phyloP scores from a whole-genome alignment of 352 stramenopile genomes.

The Pythium pectinolyticum region DNA sequence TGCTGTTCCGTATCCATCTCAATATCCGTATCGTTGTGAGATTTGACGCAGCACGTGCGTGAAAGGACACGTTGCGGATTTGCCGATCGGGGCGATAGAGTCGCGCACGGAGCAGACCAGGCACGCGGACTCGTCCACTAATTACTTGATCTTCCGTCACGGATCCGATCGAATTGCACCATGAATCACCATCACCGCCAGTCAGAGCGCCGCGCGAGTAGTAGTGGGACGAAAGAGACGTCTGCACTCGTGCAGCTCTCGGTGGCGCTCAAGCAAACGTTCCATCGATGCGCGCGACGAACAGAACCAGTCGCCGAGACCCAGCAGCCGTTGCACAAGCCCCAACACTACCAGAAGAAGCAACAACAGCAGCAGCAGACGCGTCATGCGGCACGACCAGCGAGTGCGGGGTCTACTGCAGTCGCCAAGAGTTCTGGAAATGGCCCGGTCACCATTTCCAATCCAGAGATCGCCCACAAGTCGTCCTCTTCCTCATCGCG shows the following conservation, averaged over 20 bases:
- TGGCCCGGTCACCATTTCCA: too few species aligned
- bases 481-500: not conserved
- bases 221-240: not conserved
- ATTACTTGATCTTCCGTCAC: not conserved
- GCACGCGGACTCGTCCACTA: not conserved
- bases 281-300: conserved; percentile 18
- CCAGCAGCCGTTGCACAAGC: too few species aligned
- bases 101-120: too few species aligned
- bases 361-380: conserved; percentile 7
- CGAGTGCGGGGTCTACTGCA: not conserved
- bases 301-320: not conserved
- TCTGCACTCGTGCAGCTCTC: conserved; percentile 30
- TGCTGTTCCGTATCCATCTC: too few species aligned
- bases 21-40: too few species aligned
- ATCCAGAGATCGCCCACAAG: too few species aligned
- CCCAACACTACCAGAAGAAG: too few species aligned
- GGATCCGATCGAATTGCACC: too few species aligned
- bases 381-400: not conserved
- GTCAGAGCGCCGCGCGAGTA: not conserved
- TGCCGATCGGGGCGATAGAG: too few species aligned
- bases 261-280: conserved; percentile 31
- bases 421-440: too few species aligned
- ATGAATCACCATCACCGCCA: conserved; percentile 4
- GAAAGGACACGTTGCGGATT: too few species aligned
- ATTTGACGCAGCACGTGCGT: too few species aligned